phyloP scores from a whole-genome alignment of 2,329 filamentous ascomycete species.

The Exophiala calicioides region DNA sequence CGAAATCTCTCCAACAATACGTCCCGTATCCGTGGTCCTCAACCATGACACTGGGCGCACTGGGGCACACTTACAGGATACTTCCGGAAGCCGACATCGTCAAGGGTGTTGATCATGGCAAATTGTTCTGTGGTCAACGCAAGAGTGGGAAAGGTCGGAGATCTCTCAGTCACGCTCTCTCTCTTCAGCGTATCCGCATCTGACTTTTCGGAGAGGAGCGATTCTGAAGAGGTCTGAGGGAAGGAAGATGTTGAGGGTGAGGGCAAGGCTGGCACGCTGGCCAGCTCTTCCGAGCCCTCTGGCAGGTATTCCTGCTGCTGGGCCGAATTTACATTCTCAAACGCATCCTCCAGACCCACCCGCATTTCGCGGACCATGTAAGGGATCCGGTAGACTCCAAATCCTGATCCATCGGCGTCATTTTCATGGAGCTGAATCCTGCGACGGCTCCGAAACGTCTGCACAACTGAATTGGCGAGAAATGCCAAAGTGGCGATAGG shows the following conservation, averaged over 20 bases:
- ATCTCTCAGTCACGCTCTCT: conserved; percentile 26
- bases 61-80: too few species aligned
- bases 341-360: conserved; percentile 73
- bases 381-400: conserved; percentile 72
- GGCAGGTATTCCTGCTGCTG: conserved; percentile 72
- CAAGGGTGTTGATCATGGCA: conserved; percentile 75
- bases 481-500: conserved; percentile 72
- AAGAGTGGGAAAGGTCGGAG: conserved; percentile 64
- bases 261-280: conserved; percentile 14
- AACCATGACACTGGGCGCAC: too few species aligned
- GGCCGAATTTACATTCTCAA: conserved; percentile 69
- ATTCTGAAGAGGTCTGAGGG: conserved; percentile 18
- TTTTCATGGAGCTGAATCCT: conserved; percentile 76
- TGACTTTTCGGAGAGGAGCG: conserved; percentile 33
- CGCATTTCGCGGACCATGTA: conserved; percentile 74
- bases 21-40: too few species aligned
- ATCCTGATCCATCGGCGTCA: conserved; percentile 66
- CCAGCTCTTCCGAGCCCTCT: conserved; percentile 55
- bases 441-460: conserved; percentile 71
- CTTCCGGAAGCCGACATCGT: conserved; percentile 62
- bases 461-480: conserved; percentile 72
- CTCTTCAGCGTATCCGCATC: conserved; percentile 33
- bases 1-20: too few species aligned
- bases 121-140: conserved; percentile 81
- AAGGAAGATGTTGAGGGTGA: conserved; percentile 11